Evolutionary conservation across 2,329 filamentous ascomycete species (phyloP).

Genomic region (Paracamarosporium sp.): DNA sequence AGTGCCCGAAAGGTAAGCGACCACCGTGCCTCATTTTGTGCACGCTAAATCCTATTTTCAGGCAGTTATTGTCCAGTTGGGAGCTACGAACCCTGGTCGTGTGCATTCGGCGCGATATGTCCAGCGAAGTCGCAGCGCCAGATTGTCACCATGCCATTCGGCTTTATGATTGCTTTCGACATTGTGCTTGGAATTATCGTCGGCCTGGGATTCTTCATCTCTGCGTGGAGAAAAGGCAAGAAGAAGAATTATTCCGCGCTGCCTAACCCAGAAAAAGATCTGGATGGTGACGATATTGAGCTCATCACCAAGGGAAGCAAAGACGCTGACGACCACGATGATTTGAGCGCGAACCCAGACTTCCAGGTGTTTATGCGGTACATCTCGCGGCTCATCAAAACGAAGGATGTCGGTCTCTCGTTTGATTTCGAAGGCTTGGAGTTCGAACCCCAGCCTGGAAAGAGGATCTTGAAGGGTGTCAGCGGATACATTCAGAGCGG

Average conservation of each 20-base stretch:
- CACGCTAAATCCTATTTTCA: background rate
- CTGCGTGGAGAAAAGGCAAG: slow-evolving; percentile 7
- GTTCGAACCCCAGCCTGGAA: slow-evolving; percentile 56
- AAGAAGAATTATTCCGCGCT: slow-evolving; percentile 7
- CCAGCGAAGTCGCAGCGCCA: slow-evolving; percentile 12
- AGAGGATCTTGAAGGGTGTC: slow-evolving; percentile 59
- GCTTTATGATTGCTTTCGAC: slow-evolving; percentile 14
- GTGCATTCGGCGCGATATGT: slow-evolving; percentile 14
- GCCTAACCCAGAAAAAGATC: slow-evolving; percentile 6
- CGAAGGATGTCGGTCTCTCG: slow-evolving; percentile 15
- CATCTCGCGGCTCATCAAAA: slow-evolving; percentile 12
- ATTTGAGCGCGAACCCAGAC: slow-evolving; percentile 15
- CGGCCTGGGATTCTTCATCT: slow-evolving; percentile 12
- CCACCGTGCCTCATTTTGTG: background rate
- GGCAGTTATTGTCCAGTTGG: slow-evolving; percentile 12
- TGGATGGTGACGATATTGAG: slow-evolving; percentile 10
- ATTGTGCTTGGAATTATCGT: slow-evolving; percentile 12
- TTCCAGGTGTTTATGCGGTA: slow-evolving; percentile 17
- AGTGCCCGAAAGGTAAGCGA: slow-evolving; percentile 13
- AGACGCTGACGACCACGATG: slow-evolving; percentile 8
- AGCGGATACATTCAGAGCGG: slow-evolving; percentile 63
- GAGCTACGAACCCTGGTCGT: slow-evolving; percentile 10
- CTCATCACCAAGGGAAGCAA: slow-evolving; percentile 8
- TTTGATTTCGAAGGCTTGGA: slow-evolving; percentile 16
- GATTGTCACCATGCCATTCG: slow-evolving; percentile 14